phyloP scores from a whole-genome alignment of 2,329 filamentous ascomycete genomes.

The Arthrinium puccinioides region DNA sequence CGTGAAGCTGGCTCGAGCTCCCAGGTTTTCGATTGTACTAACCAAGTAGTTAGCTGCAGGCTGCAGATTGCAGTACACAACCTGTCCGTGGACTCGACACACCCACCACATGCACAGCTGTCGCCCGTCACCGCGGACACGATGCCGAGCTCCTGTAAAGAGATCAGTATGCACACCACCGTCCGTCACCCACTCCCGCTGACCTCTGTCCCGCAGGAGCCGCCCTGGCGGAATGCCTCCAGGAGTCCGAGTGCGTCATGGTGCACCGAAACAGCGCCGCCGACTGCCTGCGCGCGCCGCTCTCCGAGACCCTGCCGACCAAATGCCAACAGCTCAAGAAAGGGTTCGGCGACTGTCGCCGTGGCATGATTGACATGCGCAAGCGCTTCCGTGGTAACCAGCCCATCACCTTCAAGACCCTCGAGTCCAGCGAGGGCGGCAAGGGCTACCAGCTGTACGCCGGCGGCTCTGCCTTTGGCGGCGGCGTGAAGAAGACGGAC shows the following conservation, averaged over 20 bases:
- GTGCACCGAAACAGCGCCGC: slow-evolving; percentile 77
- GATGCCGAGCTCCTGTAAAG: slow-evolving; percentile 96
- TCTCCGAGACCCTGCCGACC: slow-evolving; percentile 72
- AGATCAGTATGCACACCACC: slow-evolving; percentile 66
- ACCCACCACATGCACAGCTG: no score
- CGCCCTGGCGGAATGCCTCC: slow-evolving; percentile 88
- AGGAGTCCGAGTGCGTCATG: slow-evolving; percentile 95
- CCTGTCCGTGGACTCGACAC: no score
- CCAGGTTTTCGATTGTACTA: no score
- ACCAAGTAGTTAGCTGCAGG: no score
- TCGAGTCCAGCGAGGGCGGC: slow-evolving; percentile 53
- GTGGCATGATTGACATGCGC: slow-evolving; percentile 96
- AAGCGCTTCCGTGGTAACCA: slow-evolving; percentile 95
- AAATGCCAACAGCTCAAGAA: slow-evolving; percentile 91
- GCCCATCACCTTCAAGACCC: slow-evolving; percentile 61
- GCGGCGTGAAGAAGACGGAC: slow-evolving; percentile 56
- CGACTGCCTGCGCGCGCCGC: slow-evolving; percentile 81
- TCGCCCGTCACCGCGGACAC: no score
- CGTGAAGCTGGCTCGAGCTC: no score
- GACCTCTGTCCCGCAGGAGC: slow-evolving; percentile 51
- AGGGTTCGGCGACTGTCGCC: slow-evolving; percentile 90
- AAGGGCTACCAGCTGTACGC: slow-evolving; percentile 69
- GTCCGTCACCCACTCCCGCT: not conserved
- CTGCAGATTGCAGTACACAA: no score
- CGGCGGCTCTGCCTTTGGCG: slow-evolving; percentile 63